Base-by-base conservation (phyloP, 1,284 basidiomycete genomes). In the Xanthoconium separans region DNA sequence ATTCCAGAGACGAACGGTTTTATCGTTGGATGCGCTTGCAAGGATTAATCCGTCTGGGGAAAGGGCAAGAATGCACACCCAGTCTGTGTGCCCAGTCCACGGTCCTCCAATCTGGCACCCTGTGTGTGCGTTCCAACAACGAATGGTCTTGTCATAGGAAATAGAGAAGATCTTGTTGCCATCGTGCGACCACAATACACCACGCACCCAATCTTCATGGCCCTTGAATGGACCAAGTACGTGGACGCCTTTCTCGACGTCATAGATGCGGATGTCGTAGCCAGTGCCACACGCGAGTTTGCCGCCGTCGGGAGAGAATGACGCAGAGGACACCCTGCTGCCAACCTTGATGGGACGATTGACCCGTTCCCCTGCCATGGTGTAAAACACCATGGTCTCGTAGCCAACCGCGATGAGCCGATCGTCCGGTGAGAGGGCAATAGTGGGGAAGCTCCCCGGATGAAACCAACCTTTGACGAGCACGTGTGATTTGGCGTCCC, bases 1-100 rank as follows among this genome's bases (percentile, higher is more conserved):
- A 13, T 59, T 33, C 63, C 61, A 61, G 43, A 67, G 56, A 24
- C 44, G 52, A 16, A 64, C 6, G 0, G 48, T 56, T 3, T 2
- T 0, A 45, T 64, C 60, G 0, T 0, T 7, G 6, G 59, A 57
- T 0, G 47, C 37, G 9, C 57, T 61, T 0, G 60, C 55, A 2
- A 66, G 33, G 11, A 48, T 50, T 0, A 33, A 50, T 24, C 59
- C 59, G 16, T 56, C 50, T 2, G 51, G 43, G 1, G 53, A 65
- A 20, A 61, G 50, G 6, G 61, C 52, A 1, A 61, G 47, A 2
- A 40, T 45, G 1, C 0, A 0, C 13, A 62, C 27, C 0, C 0
- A 0, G 16, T 20, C 1, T 0, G 18, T 33, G 43, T 59, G 57
- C n/a, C 29, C 30, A 8, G 20, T 31, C 47, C 47, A 48, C 3